Percentiles rank a stretch among this genome's conserved stretches.
phyloP scores from a whole-genome alignment of 2,329 filamentous ascomycete species.

The Paraconiothyrium sp. region DNA sequence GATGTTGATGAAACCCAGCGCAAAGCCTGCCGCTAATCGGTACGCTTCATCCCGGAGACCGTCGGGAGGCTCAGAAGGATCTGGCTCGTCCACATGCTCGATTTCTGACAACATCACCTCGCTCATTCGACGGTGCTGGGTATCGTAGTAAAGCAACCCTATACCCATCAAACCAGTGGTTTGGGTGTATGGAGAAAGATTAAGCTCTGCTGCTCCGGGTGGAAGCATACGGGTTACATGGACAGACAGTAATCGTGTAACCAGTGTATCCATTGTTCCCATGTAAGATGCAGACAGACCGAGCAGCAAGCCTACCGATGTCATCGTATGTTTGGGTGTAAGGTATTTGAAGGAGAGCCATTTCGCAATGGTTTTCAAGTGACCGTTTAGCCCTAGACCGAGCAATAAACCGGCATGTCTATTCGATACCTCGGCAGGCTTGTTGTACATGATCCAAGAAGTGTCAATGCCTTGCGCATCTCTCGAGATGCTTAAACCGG shows the following conservation, averaged over 20 bases:
- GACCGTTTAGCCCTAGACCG: slow-evolving; percentile 90
- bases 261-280: slow-evolving; percentile 96
- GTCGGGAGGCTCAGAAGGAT: slow-evolving; percentile 73
- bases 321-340: slow-evolving; percentile 99
- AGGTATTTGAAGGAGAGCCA: slow-evolving; percentile 99
- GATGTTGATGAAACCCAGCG: slow-evolving; percentile 92
- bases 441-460: slow-evolving; percentile 99
- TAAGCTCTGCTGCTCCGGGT: slow-evolving; percentile 89
- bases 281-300: slow-evolving; percentile 93
- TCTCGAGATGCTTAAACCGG: slow-evolving; percentile 88
- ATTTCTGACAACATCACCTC: slow-evolving; percentile 99
- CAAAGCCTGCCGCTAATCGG: slow-evolving; percentile 90
- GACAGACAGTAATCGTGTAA: slow-evolving; percentile 91
- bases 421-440: slow-evolving; percentile 90
- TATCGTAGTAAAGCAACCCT: slow-evolving; percentile 90
- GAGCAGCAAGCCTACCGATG: slow-evolving; percentile 91
- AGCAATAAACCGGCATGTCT: slow-evolving; percentile 95
- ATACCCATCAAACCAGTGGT: slow-evolving; percentile 98
- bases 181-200: slow-evolving; percentile 90
- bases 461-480: slow-evolving; percentile 94
- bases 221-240: slow-evolving; percentile 96
- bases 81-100: slow-evolving; percentile 84
- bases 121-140: slow-evolving; percentile 97
- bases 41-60: slow-evolving; percentile 94
- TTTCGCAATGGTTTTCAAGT: slow-evolving; percentile 92